Base-by-base conservation (phyloP, 2,329 filamentous ascomycete species). In the Aspergillus terreus region DNA sequence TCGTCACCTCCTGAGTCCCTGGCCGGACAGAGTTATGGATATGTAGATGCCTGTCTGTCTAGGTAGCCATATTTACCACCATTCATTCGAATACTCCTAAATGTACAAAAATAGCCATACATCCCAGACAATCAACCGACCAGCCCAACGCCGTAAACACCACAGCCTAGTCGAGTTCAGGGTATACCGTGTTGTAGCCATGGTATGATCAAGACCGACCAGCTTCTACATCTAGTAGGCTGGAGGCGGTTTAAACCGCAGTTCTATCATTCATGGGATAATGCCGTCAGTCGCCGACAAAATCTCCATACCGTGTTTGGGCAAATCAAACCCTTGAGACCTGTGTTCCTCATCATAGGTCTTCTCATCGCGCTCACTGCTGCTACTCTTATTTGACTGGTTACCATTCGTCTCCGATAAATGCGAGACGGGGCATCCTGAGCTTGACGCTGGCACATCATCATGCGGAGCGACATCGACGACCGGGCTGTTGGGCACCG, bases 401-500 rank as follows among this genome's bases (percentile, higher is more conserved):
- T 15, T 44, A 12, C 3, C 17, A 38, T 27, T 30, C 45, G 21
- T 10, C 15, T 47, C 38, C 12, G 44, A 25, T 9, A 42, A 19
- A 15, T 21, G 25, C 7, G 49, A 40, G 10, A 36, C 15, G 14
- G 19, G 30, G 17, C 12, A n/a, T 30, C 21, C 40, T 12, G 12
- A 19, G 32, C 11, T 43, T n/a, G 56, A 56, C 9, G 59, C 53
- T n/a, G 50, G 11, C 38, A 52, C 46, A n/a, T 54, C 49, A 21
- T 46, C 21, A 7, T 63, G 58, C 3, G 54, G 48, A 10, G 50
- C 44, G 7, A 57, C 44, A 36, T 65, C 66, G 27, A 61, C 51
- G 4, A 58, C 63, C 11, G 69, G 69, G 44, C 69, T 71, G 46
- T 67, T 67, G 6, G 69, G 70, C 53, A 82, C 78, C 4, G 83